Evolutionary conservation across 345 rosid species (phyloP), one percentile per base, ranked within the genome.

Genomic region (Balakata baccata): DNA sequence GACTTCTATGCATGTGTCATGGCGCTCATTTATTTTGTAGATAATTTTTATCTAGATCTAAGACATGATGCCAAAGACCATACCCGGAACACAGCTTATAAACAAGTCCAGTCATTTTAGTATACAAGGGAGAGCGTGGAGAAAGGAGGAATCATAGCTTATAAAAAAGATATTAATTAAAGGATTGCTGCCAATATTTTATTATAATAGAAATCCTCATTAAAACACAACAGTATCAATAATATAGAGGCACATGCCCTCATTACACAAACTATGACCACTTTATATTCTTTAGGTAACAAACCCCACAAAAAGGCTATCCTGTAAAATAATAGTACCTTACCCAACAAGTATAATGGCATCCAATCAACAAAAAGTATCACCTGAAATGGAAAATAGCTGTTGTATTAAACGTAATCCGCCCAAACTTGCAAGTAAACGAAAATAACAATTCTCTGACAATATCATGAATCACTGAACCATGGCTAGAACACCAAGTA

Each of bases 301-400:
- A 69, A 64, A 20, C 51, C 23, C 56, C 53, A 45, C 12, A 16
- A 60, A 60, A n/a, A 46, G 57, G 20, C 71, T 41, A 23, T 12
- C 25, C 58, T n/a, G 22, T 72, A 47, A 49, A 49, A 20, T 9
- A 29, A 38, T 34, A 37, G 29, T 49, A 45, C 70, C 37, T 62
- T 59, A 25, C 73, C 13, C 14, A 3, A 67, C 7, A 46, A 23
- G 58, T 53, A 73, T 12, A 53, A 37, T 22, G 41, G 13, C 10
- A 54, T 0, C 50, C 56, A 41, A 20, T 18, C 59, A 29, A 20
- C 71, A 10, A 51, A 25, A 14, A 43, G 25, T 43, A 62, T 61
- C 65, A 60, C 81, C 81, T 73, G 76, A n/a, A 38, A 67, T 20
- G 4, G 39, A 68, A 41, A 78, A 10, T 5, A 43, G 5, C 17